phyloP scores from a whole-genome alignment of 345 rosid genomes.

The Populus tremula region DNA sequence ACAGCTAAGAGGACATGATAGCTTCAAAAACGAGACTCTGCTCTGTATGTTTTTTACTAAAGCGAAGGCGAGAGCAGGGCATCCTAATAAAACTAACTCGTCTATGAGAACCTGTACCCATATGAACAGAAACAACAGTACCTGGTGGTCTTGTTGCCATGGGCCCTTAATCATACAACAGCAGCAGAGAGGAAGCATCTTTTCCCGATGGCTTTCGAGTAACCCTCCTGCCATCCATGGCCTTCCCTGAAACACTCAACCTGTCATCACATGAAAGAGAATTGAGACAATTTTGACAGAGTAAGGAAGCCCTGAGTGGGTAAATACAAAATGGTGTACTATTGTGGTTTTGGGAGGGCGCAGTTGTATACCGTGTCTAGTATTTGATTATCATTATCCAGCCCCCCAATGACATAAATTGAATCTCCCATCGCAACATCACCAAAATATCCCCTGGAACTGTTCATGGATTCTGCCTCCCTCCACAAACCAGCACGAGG shows the following conservation, averaged over 20 bases:
- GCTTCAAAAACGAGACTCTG: too few relatives aligned
- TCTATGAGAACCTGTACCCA: too few relatives aligned
- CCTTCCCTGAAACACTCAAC: conserved; percentile 36
- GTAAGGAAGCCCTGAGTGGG: neutral
- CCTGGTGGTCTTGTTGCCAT: too few relatives aligned
- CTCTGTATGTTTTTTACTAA: too few relatives aligned
- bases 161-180: conserved; percentile 9
- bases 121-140: too few relatives aligned
- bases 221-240: conserved; percentile 32
- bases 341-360: neutral
- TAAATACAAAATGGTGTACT: too few relatives aligned
- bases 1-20: too few relatives aligned
- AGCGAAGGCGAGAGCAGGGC: too few relatives aligned
- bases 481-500: conserved; percentile 39
- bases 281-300: too few relatives aligned
- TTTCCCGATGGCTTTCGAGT: conserved; percentile 32
- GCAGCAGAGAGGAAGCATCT: conserved; percentile 32
- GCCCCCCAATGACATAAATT: conserved; percentile 37
- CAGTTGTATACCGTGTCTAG: conserved; percentile 30
- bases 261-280: conserved; percentile 8
- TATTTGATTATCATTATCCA: conserved; percentile 14
- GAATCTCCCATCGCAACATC: conserved; percentile 25
- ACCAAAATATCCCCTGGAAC: conserved; percentile 34
- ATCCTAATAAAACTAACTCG: too few relatives aligned
- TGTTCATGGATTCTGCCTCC: conserved; percentile 27